phyloP scores from a whole-genome alignment of 805 yeast genomes.

The Candida coquimbonensis region DNA sequence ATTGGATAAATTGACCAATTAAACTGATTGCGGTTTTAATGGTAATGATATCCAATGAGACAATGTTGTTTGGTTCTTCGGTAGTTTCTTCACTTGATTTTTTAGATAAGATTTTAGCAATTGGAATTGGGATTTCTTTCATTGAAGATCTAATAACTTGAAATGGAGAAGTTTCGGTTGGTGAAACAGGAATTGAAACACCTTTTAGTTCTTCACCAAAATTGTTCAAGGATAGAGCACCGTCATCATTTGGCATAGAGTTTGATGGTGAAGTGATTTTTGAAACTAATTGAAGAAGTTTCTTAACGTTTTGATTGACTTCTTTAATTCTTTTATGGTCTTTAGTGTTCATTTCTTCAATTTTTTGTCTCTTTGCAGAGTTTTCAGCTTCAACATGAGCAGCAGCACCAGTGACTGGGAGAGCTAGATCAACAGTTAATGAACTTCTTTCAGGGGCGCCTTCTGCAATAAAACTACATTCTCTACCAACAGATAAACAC shows the following conservation, averaged over 20 bases:
- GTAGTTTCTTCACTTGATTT: no score
- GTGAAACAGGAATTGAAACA: slow-evolving; percentile 19
- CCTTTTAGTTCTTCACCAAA: slow-evolving; percentile 2
- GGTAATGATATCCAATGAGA: slow-evolving; percentile 43
- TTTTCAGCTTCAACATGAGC: neutral
- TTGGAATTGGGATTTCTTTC: slow-evolving; percentile 13
- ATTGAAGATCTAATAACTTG: slow-evolving; percentile 18
- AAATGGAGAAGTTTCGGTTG: slow-evolving; percentile 22
- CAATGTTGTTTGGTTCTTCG: slow-evolving; percentile 36
- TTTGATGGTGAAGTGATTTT: slow-evolving; percentile 8
- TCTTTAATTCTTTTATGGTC: slow-evolving; percentile 8
- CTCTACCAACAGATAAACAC: slow-evolving; percentile 44
- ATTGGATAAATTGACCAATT: slow-evolving; percentile 51
- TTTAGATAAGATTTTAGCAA: slow-evolving; percentile 10
- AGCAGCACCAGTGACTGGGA: no score
- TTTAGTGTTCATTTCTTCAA: neutral
- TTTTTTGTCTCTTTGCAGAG: neutral
- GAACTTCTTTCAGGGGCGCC: slow-evolving; percentile 12
- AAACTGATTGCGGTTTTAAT: slow-evolving; percentile 41
- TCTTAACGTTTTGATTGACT: slow-evolving; percentile 6
- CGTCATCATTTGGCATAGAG: neutral
- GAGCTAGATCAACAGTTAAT: neutral
- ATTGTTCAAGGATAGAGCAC: neutral
- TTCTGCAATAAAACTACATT: slow-evolving; percentile 29
- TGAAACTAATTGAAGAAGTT: slow-evolving; percentile 2